Percentiles rank a stretch among this genome's conserved stretches.
Conservation (phyloP, 345 rosid genomes). For the Hibiscus trionum region DNA sequence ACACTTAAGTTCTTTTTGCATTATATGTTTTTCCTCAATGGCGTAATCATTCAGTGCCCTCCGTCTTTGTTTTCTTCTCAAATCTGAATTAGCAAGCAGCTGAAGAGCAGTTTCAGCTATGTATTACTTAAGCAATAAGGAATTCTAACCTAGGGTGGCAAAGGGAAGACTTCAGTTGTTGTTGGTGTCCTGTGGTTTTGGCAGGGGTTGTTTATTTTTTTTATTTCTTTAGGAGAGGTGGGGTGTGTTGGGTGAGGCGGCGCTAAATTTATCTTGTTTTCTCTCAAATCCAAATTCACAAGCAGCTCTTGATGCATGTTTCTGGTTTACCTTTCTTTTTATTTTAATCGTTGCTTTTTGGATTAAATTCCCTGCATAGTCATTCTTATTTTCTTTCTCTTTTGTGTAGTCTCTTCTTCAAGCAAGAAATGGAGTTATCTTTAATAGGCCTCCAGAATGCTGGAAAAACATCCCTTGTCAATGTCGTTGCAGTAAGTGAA, state of each 20-base stretch:
- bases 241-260: background rate
- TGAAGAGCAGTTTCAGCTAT: background rate
- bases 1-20: background rate
- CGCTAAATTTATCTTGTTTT: background rate
- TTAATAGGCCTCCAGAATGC: slow-evolving; percentile 62
- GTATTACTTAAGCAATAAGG: background rate
- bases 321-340: background rate
- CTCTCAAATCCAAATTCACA: no score
- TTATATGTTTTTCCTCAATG: background rate
- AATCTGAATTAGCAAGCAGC: background rate
- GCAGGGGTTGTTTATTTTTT: background rate
- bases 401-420: slow-evolving; percentile 42
- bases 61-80: background rate
- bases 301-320: background rate
- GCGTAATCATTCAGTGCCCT: background rate
- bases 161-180: background rate
- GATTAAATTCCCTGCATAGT: slow-evolving; percentile 2
- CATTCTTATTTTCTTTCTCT: background rate
- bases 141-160: background rate
- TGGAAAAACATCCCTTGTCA: slow-evolving; percentile 55
- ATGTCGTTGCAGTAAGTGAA: slow-evolving; percentile 49
- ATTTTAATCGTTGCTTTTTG: background rate
- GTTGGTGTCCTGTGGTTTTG: background rate
- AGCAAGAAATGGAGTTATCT: slow-evolving; percentile 61
- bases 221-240: background rate